Conservation (phyloP, 2,329 filamentous ascomycete species). For the Ophiostoma montium region DNA sequence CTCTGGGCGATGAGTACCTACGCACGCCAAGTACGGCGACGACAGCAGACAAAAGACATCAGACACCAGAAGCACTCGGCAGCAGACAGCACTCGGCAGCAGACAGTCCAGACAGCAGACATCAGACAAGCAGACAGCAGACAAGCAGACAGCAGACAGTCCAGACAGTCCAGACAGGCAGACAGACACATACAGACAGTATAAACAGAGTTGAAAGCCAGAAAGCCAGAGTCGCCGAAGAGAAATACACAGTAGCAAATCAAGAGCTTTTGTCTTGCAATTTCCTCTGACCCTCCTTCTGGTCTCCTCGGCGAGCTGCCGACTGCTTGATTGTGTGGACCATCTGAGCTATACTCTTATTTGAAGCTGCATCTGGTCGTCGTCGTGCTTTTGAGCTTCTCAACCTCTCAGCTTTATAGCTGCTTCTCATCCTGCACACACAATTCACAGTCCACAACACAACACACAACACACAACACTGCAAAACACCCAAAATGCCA, state of each 20-base stretch:
- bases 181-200: constrained; percentile 13
- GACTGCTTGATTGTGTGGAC: too few relatives aligned
- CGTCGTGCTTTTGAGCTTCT: too few relatives aligned
- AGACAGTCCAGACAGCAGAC: constrained; percentile 10
- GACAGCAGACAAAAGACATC: constrained; percentile 11
- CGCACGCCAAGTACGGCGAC: too few relatives aligned
- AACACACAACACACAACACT: too few relatives aligned
- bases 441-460: too few relatives aligned
- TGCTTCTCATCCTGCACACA: too few relatives aligned
- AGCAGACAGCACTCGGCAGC: constrained; percentile 4
- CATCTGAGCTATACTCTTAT: too few relatives aligned
- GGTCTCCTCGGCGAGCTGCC: too few relatives aligned
- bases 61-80: constrained; percentile 5
- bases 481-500: too few relatives aligned
- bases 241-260: constrained; percentile 1
- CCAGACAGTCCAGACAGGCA: constrained; percentile 6
- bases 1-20: too few relatives aligned
- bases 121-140: constrained; percentile 8
- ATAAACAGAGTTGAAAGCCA: neutral
- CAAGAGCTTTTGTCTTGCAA: neutral
- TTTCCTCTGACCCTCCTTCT: neutral
- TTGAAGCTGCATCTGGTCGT: too few relatives aligned
- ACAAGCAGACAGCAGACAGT: neutral
- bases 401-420: too few relatives aligned
- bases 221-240: constrained; percentile 15